Evolutionary conservation across 129 eudicot genomes (phyloP).

Genomic region (Tagetes patula): DNA sequence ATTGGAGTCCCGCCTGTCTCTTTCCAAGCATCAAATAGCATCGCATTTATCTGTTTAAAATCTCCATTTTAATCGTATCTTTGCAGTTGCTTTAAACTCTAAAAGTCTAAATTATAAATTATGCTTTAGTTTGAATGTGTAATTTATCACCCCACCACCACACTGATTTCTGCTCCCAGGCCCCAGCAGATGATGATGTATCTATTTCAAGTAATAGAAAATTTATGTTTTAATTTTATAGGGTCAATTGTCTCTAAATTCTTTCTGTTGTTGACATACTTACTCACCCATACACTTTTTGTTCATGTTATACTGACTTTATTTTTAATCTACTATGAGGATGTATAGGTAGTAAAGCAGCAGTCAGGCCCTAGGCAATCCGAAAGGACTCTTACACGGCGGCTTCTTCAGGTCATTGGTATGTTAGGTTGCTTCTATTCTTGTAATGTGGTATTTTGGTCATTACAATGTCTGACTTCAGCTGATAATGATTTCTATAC

Average conservation of each 20-base stretch:
- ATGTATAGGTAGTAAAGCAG: conserved; percentile 57
- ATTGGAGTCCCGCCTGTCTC: not conserved
- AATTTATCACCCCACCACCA: not conserved
- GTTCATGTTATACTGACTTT: conserved; percentile 6
- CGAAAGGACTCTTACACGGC: conserved; percentile 67
- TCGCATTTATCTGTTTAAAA: not conserved
- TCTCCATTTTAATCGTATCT: not conserved
- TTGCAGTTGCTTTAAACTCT: not conserved
- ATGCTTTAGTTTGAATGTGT: not conserved
- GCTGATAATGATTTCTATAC: not conserved
- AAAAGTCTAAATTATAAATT: not conserved
- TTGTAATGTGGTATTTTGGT: conserved; percentile 2
- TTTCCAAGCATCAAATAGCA: not conserved
- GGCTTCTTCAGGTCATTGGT: conserved; percentile 93
- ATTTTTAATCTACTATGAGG: conserved; percentile 16
- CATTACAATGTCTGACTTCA: conserved; percentile 14
- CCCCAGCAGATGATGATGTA: conserved; percentile 4
- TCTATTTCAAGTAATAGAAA: not conserved
- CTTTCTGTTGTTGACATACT: conserved; percentile 11
- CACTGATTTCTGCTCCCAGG: not conserved
- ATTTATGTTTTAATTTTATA: not conserved
- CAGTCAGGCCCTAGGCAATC: conserved; percentile 68
- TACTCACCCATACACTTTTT: not conserved
- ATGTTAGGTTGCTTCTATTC: conserved; percentile 32
- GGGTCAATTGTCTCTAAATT: not conserved